Evolutionary conservation across 2,329 filamentous ascomycete genomes (phyloP), one percentile per base, ranked within the genome.

Genomic region (Colletotrichum godetiae): DNA sequence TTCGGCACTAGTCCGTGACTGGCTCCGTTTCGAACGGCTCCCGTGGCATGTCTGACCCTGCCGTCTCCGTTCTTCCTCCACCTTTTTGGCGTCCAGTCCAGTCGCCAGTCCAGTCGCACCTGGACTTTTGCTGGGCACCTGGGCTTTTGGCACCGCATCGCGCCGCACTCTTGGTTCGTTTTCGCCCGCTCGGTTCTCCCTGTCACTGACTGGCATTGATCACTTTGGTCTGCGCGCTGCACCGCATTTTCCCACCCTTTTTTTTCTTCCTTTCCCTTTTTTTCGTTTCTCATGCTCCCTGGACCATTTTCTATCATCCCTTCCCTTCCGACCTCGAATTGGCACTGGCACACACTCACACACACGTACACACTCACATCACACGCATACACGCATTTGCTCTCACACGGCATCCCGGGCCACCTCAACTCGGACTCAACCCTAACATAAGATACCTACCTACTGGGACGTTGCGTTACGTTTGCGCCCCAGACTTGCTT

Each of bases 11-110:
- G 22, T 37, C 49, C 62, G 13, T 22, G 35, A n/a, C 19, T 19
- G 35, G 62, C 22, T 56, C 62, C 62, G 62, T 65, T 65, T 65
- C 31, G 10, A 65, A 65, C 49, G 53, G 53, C 8, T n/a, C 42
- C 42, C 42, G 42, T 49, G 35, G 42, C 42, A 49, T 49, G 60
- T 52, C n/a, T 24, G 15, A 35, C 33, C 4, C 35, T 46, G 53
- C 11, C 52, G 22, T 22, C 53, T 29, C 24, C 56, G 53, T 56
- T 56, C 42, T 22, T n/a, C n/a, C 10, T 49, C 42, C 42, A n/a
- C 42, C 42, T n/a, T 49, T 49, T 49, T 49, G 42, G 42, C 19
- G 42, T 49, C 42, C 42, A 49, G 42, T 49, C 42, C 42, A 49
- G 42, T 49, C 42, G 42, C 42, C 42, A 49, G 42, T 49, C 42